Conservation (phyloP, 352 stramenopile species). For the Phytopythium kandeliae region DNA sequence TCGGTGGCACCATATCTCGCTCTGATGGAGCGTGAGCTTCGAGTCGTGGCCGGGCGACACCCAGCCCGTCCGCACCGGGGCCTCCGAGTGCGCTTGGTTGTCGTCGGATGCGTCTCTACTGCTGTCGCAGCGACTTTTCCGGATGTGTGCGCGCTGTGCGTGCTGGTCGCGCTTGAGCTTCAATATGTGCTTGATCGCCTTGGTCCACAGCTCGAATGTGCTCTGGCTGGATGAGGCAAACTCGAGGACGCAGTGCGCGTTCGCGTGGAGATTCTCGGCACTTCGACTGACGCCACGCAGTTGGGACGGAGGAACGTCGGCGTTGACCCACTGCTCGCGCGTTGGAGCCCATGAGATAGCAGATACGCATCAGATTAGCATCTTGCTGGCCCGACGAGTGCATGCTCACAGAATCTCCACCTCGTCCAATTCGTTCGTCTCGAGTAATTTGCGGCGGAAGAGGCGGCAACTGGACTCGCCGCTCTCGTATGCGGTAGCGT, state of each 20-base stretch:
- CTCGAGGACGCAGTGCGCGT: conserved; percentile 60
- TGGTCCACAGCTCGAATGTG: conserved; percentile 85
- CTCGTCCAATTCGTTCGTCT: conserved; percentile 75
- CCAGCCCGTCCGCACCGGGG: conserved; percentile 24
- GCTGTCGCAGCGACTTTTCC: background rate
- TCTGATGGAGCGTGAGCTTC: conserved; percentile 77
- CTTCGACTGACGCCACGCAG: background rate
- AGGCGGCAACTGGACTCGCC: conserved; percentile 31
- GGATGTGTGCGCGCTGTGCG: conserved; percentile 2
- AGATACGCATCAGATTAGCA: too few species aligned
- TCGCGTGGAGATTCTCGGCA: conserved; percentile 32
- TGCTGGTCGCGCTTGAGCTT: conserved; percentile 44
- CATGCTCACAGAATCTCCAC: conserved; percentile 14
- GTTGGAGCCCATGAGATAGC: too few species aligned
- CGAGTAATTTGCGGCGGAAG: conserved; percentile 69
- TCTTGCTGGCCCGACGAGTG: background rate
- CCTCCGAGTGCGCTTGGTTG: conserved; percentile 8
- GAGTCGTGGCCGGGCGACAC: conserved; percentile 81
- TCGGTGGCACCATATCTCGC: conserved; percentile 82
- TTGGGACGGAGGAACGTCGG: conserved; percentile 39
- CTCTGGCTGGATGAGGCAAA: conserved; percentile 76
- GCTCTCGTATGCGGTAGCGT: conserved; percentile 18
- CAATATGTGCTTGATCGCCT: conserved; percentile 69
- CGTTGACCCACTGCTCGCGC: conserved; percentile 63
- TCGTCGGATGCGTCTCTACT: conserved; percentile 10